Percentiles rank a stretch among this genome's conserved stretches.
phyloP scores from a whole-genome alignment of 202 grass and related monocot genomes.

The Miscanthus sacchariflorus region DNA sequence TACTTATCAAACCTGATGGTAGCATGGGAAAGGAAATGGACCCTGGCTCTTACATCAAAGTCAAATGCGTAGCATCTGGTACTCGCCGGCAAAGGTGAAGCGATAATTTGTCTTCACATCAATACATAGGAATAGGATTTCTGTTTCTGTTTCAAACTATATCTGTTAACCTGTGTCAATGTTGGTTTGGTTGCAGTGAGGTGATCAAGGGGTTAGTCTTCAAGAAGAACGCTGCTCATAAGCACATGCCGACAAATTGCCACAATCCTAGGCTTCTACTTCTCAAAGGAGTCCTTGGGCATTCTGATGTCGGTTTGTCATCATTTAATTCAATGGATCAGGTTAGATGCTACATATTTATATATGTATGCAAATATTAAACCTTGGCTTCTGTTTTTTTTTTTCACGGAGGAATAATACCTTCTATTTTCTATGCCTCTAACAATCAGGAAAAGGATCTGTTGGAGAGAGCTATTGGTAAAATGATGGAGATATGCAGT shows the following conservation, averaged over 20 bases:
- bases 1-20: slow-evolving; percentile 86
- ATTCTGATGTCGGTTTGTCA: slow-evolving; percentile 80
- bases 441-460: slow-evolving; percentile 71
- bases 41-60: slow-evolving; percentile 92
- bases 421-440: slow-evolving; percentile 36
- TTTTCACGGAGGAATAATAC: slow-evolving; percentile 29
- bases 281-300: slow-evolving; percentile 79
- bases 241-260: slow-evolving; percentile 87
- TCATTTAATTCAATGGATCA: slow-evolving; percentile 90
- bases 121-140: neutral
- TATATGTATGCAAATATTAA: slow-evolving; percentile 5
- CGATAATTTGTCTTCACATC: neutral
- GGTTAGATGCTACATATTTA: slow-evolving; percentile 49
- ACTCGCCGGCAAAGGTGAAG: slow-evolving; percentile 76
- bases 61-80: slow-evolving; percentile 94
- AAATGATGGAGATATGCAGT: slow-evolving; percentile 82
- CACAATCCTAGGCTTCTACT: slow-evolving; percentile 92
- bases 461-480: slow-evolving; percentile 70
- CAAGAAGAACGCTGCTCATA: slow-evolving; percentile 97
- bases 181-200: slow-evolving; percentile 70
- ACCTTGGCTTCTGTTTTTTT: slow-evolving; percentile 6
- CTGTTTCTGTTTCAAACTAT: slow-evolving; percentile 26
- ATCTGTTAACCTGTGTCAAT: slow-evolving; percentile 36
- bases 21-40: slow-evolving; percentile 95
- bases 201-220: slow-evolving; percentile 96